Percentiles rank a stretch among this genome's conserved stretches.
These are phyloP conservation scores for Trifolium pratense DNA, from an alignment of 306 rosid species.

Conservation along the genomic window DNA sequence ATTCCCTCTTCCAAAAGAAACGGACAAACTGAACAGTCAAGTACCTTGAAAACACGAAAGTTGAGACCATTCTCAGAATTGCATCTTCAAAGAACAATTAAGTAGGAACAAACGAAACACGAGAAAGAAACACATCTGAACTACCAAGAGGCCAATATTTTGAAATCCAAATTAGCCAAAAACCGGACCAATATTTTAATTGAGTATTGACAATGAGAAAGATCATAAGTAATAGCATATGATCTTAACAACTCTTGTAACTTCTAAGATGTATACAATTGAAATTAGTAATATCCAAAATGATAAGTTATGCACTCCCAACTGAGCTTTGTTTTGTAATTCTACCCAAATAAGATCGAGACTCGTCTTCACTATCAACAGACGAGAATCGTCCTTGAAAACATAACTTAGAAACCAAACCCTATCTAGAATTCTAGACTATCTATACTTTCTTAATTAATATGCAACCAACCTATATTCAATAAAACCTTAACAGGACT, in stretches of 20 bases:
- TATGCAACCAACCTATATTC: background rate
- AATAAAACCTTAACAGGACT: background rate
- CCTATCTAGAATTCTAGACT: too few species aligned
- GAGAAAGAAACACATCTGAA: constrained; percentile 25
- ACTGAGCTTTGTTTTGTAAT: constrained; percentile 10
- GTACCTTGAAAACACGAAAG: constrained; percentile 61
- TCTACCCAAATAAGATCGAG: background rate
- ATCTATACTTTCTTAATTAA: background rate
- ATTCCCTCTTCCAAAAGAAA: constrained; percentile 99
- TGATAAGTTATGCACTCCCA: background rate
- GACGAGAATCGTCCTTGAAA: background rate
- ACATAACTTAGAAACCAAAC: constrained; percentile 22
- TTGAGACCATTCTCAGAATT: constrained; percentile 27
- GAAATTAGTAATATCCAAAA: background rate
- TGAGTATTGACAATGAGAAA: constrained; percentile 18
- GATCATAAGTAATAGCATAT: constrained; percentile 2
- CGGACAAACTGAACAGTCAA: constrained; percentile 97
- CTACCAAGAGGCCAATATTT: constrained; percentile 9
- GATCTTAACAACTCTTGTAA: constrained; percentile 8
- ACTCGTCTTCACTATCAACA: constrained; percentile 6
- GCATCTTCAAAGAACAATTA: constrained; percentile 19
- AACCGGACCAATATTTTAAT: background rate
- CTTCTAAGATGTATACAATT: background rate
- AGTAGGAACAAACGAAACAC: constrained; percentile 25
- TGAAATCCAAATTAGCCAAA: constrained; percentile 13